Evolutionary conservation across 805 yeast genomes (phyloP), one percentile per base, ranked within the genome.

Genomic region (Aciculoconidium aculeatum): DNA sequence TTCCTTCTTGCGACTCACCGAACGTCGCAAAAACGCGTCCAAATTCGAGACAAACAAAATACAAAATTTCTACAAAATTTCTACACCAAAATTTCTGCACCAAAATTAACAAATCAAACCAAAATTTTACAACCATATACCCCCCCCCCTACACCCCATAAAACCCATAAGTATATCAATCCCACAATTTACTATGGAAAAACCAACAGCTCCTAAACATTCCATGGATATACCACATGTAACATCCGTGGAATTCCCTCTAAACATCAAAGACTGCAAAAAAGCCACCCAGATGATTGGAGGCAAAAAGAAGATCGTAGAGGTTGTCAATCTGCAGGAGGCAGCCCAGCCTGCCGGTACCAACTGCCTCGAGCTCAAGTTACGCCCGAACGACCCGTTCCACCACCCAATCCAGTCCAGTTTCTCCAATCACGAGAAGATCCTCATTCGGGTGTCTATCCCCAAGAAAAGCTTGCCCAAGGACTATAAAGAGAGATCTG

Each of bases 171-270:
- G n/a, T n/a, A 12, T 12, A 26, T 10, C 6, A 6, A 8, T 8
- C 11, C 24, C 15, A 11, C 14, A 30, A 15, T 12, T 15, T 17
- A 11, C 16, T 14, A 30, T 30, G 28, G 26, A 34, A 19, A 28
- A 29, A 7, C 17, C 15, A 7, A 25, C 47, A 11, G 84, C 83
- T 1, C 65, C 68, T 26, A 72, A 69, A 40, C 70, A 69, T 46
- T 69, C 81, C 7, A 53, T 84, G 46, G 92, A 83, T 41, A 66
- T 83, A 1, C 92, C 94, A 6, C 76, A 77, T 42, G 75, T 76
- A 14, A 67, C 82, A 4, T 72, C 88, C 3, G 70, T 88, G 11
- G 96, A 88, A 47, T 67, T 81, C 35, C 96, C 96, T 0, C 55
- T 86, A 17, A 65, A 68, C 11, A 88, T 88, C 6, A 65, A 67